phyloP scores from a whole-genome alignment of 768 basidiomycete genomes.

The Tricholomella constricta region DNA sequence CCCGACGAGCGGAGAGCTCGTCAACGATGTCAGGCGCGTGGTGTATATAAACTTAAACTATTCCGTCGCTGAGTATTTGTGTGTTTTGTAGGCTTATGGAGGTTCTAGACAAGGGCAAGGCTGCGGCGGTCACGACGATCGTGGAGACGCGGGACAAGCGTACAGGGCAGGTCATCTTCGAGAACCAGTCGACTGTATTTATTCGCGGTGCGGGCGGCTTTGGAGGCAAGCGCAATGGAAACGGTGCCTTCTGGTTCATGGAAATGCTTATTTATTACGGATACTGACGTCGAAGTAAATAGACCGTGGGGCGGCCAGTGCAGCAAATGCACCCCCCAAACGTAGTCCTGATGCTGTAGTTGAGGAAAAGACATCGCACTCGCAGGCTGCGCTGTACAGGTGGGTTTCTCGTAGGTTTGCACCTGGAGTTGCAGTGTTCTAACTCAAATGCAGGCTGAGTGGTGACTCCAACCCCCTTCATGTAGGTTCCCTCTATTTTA shows the following conservation, averaged over 20 bases:
- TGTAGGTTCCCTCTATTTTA: constrained; percentile 41
- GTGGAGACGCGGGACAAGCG: constrained; percentile 80
- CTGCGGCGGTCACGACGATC: constrained; percentile 81
- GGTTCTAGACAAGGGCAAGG: constrained; percentile 90
- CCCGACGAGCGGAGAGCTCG: constrained; percentile 79
- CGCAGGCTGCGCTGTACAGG: constrained; percentile 94
- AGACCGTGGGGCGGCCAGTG: constrained; percentile 92
- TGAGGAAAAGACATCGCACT: constrained; percentile 82
- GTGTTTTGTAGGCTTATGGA: constrained; percentile 60
- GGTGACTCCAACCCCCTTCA: constrained; percentile 93
- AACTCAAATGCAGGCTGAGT: constrained; percentile 57
- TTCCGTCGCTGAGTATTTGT: background rate
- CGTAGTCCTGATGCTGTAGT: constrained; percentile 82
- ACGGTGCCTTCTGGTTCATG: constrained; percentile 45
- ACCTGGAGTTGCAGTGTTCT: background rate
- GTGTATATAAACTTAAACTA: background rate
- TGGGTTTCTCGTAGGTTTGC: constrained; percentile 32
- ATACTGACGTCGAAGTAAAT: background rate
- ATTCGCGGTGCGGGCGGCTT: constrained; percentile 96
- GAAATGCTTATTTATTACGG: too few species aligned
- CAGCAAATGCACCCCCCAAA: constrained; percentile 77
- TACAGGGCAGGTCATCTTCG: constrained; percentile 81
- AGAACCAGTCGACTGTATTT: constrained; percentile 91
- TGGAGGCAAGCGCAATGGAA: constrained; percentile 85
- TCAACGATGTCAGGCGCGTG: constrained; percentile 69